Percentiles rank a stretch among this genome's conserved stretches.
phyloP scores from a whole-genome alignment of 345 rosid genomes.

The Populus davidiana region DNA sequence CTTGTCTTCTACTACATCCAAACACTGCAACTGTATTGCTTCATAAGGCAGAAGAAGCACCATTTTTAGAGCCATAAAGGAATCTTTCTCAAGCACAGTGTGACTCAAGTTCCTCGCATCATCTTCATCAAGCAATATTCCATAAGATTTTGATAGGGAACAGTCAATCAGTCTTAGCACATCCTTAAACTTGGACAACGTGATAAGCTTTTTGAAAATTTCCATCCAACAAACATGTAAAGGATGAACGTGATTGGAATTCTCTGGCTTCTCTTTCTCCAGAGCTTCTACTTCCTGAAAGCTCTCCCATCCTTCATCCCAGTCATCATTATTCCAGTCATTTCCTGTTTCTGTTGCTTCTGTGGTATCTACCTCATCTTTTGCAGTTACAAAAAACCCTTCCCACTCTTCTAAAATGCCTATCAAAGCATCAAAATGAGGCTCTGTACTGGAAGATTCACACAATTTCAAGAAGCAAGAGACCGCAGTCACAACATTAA shows the following conservation, averaged over 20 bases:
- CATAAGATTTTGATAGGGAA: constrained; percentile 49
- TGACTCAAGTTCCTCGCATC: constrained; percentile 49
- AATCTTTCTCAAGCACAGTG: constrained; percentile 34
- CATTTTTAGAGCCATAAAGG: constrained; percentile 53
- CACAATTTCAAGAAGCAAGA: constrained; percentile 72
- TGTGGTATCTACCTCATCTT: constrained; percentile 35
- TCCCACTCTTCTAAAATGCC: constrained; percentile 89
- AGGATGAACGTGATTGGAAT: constrained; percentile 51
- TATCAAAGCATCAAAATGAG: constrained; percentile 57
- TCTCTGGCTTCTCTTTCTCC: constrained; percentile 39
- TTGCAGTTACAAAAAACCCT: constrained; percentile 51
- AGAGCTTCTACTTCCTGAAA: constrained; percentile 67
- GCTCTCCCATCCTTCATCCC: constrained; percentile 99
- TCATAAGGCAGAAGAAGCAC: constrained; percentile 72
- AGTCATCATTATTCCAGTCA: constrained; percentile 70
- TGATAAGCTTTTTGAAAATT: constrained; percentile 45
- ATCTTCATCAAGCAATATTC: constrained; percentile 53
- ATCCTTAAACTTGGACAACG: constrained; percentile 35
- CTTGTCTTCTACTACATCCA: constrained; percentile 54
- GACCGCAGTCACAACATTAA: constrained; percentile 48
- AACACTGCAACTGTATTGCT: constrained; percentile 44
- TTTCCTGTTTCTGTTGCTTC: constrained; percentile 48
- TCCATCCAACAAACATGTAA: constrained; percentile 75
- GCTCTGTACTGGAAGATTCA: constrained; percentile 39
- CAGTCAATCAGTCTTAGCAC: constrained; percentile 57